Conservation (phyloP, 2,329 filamentous ascomycete genomes). For the Sporothrix phasma region DNA sequence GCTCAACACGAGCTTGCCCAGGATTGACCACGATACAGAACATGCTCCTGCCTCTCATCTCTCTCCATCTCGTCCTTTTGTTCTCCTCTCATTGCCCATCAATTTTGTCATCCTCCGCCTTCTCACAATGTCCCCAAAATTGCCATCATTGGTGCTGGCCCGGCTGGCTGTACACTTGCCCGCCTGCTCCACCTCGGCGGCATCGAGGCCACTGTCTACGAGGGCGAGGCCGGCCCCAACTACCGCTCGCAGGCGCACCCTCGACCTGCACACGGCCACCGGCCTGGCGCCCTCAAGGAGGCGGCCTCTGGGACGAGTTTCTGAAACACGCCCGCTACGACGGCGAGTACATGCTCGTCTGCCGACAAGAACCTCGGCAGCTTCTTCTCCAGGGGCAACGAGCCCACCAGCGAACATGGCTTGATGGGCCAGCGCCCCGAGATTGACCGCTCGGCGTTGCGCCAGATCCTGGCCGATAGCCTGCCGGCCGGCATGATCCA, state of each 20-base stretch:
- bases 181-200: slow-evolving; percentile 39
- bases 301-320: slow-evolving; percentile 41
- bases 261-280: slow-evolving; percentile 43
- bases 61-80: background rate
- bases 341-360: slow-evolving; percentile 39
- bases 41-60: background rate
- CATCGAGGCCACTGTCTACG: slow-evolving; percentile 40
- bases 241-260: slow-evolving; percentile 40
- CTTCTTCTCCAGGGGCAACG: slow-evolving; percentile 26
- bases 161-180: slow-evolving; percentile 40
- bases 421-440: slow-evolving; percentile 34
- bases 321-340: slow-evolving; percentile 41
- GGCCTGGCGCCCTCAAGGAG: slow-evolving; percentile 43
- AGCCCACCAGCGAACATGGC: slow-evolving; percentile 18
- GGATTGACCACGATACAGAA: background rate
- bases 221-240: slow-evolving; percentile 35
- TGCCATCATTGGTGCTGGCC: slow-evolving; percentile 41
- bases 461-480: slow-evolving; percentile 35
- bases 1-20: background rate
- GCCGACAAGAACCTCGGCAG: slow-evolving; percentile 33
- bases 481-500: slow-evolving; percentile 35
- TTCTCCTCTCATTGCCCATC: background rate
- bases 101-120: background rate
- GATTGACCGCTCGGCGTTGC: slow-evolving; percentile 40
- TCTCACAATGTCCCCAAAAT: slow-evolving; percentile 25